Evolutionary conservation across 441 rosid species (phyloP), one percentile per base, ranked within the genome.

Genomic region (Breynia disticha): DNA sequence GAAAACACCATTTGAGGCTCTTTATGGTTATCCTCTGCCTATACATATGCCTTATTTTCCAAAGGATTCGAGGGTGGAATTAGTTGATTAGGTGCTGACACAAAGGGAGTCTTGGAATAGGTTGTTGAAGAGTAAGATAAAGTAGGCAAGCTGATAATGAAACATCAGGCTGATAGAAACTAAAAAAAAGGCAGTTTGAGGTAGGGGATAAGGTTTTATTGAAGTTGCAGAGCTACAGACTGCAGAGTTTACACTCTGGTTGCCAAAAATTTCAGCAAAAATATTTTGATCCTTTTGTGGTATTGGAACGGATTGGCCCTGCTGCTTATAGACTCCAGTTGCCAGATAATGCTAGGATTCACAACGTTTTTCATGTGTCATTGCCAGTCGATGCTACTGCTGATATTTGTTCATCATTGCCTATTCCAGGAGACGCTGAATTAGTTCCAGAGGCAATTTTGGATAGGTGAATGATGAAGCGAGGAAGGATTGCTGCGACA

Each of bases 1-100:
- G n/a, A n/a, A n/a, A n/a, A n/a, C n/a, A n/a, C n/a, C n/a, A n/a
- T n/a, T n/a, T n/a, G n/a, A n/a, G 16, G 44, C 48, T 0, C 11
- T 47, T 8, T 57, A 57, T 57, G 52, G 61, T 0, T 24, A 46
- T 6, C 24, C n/a, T 13, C 61, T 44, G 0, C 17, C 35, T 46
- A 6, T 22, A 20, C 50, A 11, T 19, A 5, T 38, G 4, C 16
- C 14, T 3, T n/a, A 44, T 16, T 21, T 20, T 8, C 18, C 14
- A 19, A 14, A 28, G 15, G 45, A 16, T 16, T 38, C 60, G 9
- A 35, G 5, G 11, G 11, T 49, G 15, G 46, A 7, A 4, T 7
- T 13, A 10, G 43, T 20, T 11, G 19, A 55, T 3, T n/a, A 17
- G 10, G 11, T 49, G 0, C 21, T 14, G 4, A 49, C 24, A 15